Base-by-base conservation (phyloP, 345 rosid species). In the Abelmoschus esculentus region DNA sequence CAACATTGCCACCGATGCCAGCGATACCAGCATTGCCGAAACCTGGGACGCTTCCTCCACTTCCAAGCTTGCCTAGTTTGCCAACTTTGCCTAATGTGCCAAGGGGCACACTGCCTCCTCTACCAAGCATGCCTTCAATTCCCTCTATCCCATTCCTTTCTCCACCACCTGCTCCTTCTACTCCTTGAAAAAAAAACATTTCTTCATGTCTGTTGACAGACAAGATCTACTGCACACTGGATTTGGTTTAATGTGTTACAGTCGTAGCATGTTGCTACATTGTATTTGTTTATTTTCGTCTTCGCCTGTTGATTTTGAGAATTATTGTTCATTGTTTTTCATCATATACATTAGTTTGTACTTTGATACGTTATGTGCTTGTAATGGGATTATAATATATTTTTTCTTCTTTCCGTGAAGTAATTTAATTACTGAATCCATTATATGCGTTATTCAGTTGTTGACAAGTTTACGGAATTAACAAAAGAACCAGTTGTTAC, bases 101-200 rank as follows among this genome's bases (percentile, higher is more conserved):
- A 7, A 34, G 38, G 3, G 38, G 7, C 38, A 58, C 76, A 2
- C 4, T 74, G 31, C 77, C 81, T 12, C 74, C 78, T 0, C 52
- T 73, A 2, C 78, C 86, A 12, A 76, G 69, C 73, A 52, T 74
- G 13, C 79, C 81, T 1, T 46, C 71, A 40, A 64, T 80, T 55
- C 84, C 84, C n/a, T 53, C 84, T 31, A 54, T 81, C 29, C 84
- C 76, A 1, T 72, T 83, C 67, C 34, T 80, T 57, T 63, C 81
- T 5, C 82, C 81, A 28, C 76, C 81, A 47, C 78, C 70, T 34
- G 61, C 77, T 28, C 57, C 52, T 32, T 22, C 70, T 14, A 69
- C 66, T 58, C 76, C 82, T 60, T 78, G 55, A 74, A 29, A 29
- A 0, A 6, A 7, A 7, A 7, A 17, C 17, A 1, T 49, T 49